A percentile compares a stretch with the other conserved stretches of the same genome.
Conservation (phyloP, 2,329 filamentous ascomycete genomes). For the Balansia obtecta region DNA sequence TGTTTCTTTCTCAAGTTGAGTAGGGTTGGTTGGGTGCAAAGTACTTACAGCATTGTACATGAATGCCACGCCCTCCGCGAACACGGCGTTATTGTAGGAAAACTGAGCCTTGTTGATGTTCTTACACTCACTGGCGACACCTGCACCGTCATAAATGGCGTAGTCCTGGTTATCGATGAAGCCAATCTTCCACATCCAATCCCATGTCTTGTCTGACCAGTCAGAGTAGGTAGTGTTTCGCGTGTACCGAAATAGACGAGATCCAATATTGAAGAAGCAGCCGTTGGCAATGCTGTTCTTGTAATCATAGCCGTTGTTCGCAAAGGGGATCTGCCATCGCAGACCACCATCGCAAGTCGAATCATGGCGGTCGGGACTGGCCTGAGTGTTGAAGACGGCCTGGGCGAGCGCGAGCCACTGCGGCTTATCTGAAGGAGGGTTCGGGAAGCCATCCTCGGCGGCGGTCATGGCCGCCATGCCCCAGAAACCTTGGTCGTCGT, state of each 20-base stretch:
- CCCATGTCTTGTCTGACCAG: conserved; percentile 50
- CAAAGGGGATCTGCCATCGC: conserved; percentile 65
- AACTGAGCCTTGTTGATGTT: conserved; percentile 44
- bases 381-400: conserved; percentile 50
- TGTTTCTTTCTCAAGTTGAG: too few species aligned
- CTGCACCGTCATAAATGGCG: conserved; percentile 47
- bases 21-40: too few species aligned
- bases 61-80: conserved; percentile 44
- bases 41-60: conserved; percentile 47
- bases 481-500: conserved; percentile 58
- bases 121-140: conserved; percentile 40
- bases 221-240: conserved; percentile 50
- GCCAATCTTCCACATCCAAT: conserved; percentile 44
- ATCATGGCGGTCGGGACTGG: conserved; percentile 44
- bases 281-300: conserved; percentile 52
- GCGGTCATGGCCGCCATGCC: conserved; percentile 51
- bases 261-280: conserved; percentile 52
- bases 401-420: conserved; percentile 46
- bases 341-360: conserved; percentile 46
- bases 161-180: conserved; percentile 47
- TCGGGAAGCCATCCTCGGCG: conserved; percentile 43
- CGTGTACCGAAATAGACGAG: conserved; percentile 60
- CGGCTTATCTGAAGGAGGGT: conserved; percentile 36
- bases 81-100: conserved; percentile 48
- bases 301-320: conserved; percentile 66